Evolutionary conservation across 2,329 filamentous ascomycete genomes (phyloP).

Genomic region (Paecilomyces formosus): DNA sequence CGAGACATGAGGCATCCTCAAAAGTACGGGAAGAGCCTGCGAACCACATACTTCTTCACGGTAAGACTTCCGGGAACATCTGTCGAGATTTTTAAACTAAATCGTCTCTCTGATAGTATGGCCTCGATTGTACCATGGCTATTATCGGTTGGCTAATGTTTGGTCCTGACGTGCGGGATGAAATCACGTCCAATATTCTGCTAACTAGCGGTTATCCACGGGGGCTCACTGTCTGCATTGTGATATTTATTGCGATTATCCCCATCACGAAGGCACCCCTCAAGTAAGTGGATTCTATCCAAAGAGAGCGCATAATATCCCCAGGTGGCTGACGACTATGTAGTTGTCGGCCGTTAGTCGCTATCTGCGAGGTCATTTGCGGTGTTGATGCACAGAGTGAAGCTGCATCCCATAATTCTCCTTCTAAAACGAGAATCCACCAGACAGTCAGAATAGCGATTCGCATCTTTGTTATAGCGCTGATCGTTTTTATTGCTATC

Average conservation of each 20-base stretch:
- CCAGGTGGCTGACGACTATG: constrained; percentile 13
- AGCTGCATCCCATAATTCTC: constrained; percentile 16
- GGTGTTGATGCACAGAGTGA: constrained; percentile 56
- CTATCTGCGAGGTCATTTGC: constrained; percentile 71
- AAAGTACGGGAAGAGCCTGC: constrained; percentile 68
- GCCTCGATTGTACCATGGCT: constrained; percentile 74
- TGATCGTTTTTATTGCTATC: constrained; percentile 69
- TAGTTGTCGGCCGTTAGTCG: constrained; percentile 73
- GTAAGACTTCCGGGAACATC: constrained; percentile 39
- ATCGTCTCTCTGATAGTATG: constrained; percentile 45
- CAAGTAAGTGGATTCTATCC: constrained; percentile 43
- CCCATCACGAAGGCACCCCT: constrained; percentile 92
- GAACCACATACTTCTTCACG: constrained; percentile 77
- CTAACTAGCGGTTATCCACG: constrained; percentile 65
- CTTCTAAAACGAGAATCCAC: constrained; percentile 42
- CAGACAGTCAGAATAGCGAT: constrained; percentile 54
- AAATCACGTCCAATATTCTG: constrained; percentile 81
- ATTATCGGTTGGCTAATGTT: constrained; percentile 90
- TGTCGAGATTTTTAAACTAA: background rate
- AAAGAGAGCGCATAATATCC: background rate
- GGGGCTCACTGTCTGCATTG: constrained; percentile 68
- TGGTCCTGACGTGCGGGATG: constrained; percentile 76
- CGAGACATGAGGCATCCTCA: constrained; percentile 73
- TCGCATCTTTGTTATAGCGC: constrained; percentile 58
- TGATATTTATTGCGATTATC: constrained; percentile 82